These are phyloP conservation scores for Aspergillus carlsbadensis DNA, from an alignment of 495 filamentous ascomycete species.

Conservation along the genomic window DNA sequence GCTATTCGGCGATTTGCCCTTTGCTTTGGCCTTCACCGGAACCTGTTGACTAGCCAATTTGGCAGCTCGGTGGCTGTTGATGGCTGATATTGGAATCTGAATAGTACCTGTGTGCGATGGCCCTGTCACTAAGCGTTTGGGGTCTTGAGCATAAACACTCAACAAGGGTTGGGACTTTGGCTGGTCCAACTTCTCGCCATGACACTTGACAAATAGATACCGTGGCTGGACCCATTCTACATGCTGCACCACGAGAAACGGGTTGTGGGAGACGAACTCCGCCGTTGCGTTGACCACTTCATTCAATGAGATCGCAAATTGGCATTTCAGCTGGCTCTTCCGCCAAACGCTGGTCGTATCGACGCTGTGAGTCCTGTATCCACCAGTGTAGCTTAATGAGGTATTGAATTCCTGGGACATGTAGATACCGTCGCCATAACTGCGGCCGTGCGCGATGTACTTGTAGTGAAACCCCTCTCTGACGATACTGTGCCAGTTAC, in stretches of 20 bases:
- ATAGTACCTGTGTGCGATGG: slow-evolving; percentile 25
- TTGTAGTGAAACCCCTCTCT: slow-evolving; percentile 78
- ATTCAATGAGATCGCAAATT: slow-evolving; percentile 69
- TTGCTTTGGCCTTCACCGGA: too few species aligned
- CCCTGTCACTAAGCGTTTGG: slow-evolving; percentile 42
- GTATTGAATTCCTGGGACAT: slow-evolving; percentile 57
- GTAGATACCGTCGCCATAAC: slow-evolving; percentile 81
- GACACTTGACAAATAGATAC: slow-evolving; percentile 70
- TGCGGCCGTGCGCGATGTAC: slow-evolving; percentile 58
- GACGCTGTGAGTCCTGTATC: not conserved
- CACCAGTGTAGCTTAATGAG: slow-evolving; percentile 56
- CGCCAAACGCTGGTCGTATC: slow-evolving; percentile 51
- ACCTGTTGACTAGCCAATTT: not conserved
- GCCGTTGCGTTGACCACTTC: slow-evolving; percentile 79
- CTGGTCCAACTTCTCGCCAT: not conserved
- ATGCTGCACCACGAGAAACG: slow-evolving; percentile 71
- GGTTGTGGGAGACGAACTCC: slow-evolving; percentile 53
- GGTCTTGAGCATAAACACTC: slow-evolving; percentile 56
- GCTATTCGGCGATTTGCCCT: not conserved
- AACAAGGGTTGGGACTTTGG: slow-evolving; percentile 16
- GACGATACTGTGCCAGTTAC: slow-evolving; percentile 91
- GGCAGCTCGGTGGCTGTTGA: slow-evolving; percentile 35
- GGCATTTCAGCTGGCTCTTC: slow-evolving; percentile 58
- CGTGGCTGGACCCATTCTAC: slow-evolving; percentile 90
- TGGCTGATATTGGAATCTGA: slow-evolving; percentile 51